A percentile compares a stretch with the other conserved stretches of the same genome.
Conservation (phyloP, 2,329 filamentous ascomycete genomes). For the Rhynchosporium graminicola region DNA sequence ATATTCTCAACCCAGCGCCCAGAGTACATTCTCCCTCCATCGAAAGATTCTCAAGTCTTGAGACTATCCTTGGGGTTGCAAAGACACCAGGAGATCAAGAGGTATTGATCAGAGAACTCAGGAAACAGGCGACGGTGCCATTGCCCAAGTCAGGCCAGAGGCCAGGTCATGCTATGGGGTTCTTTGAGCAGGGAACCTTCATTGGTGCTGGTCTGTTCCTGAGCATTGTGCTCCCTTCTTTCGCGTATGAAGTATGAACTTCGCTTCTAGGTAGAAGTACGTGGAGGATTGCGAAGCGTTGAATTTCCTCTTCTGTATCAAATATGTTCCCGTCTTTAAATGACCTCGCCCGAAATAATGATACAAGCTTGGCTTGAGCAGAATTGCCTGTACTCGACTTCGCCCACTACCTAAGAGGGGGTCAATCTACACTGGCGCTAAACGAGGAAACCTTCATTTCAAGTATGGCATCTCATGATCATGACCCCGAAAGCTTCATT, state of each 20-base stretch:
- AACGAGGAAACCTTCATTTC: too few relatives aligned
- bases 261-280: conserved; percentile 2
- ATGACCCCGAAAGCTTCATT: too few relatives aligned
- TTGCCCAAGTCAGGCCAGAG: conserved; percentile 43
- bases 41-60: conserved; percentile 6
- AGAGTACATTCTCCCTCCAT: conserved; percentile 42
- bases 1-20: conserved; percentile 50
- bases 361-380: too few relatives aligned
- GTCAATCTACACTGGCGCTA: too few relatives aligned
- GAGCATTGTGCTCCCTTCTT: conserved; percentile 2
- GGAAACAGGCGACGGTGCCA: conserved; percentile 33
- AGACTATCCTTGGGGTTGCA: not conserved
- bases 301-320: not conserved
- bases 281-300: conserved; percentile 11
- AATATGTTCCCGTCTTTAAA: not conserved
- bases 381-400: too few relatives aligned
- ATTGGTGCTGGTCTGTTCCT: conserved; percentile 36
- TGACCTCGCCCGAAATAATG: too few relatives aligned
- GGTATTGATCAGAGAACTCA: conserved; percentile 11
- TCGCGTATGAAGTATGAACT: conserved; percentile 11
- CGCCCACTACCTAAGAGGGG: too few relatives aligned
- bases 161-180: conserved; percentile 44
- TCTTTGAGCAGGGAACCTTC: conserved; percentile 52
- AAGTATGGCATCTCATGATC: too few relatives aligned
- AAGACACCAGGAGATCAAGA: not conserved